Percentiles rank a stretch among this genome's conserved stretches.
Conservation (phyloP, 2,329 filamentous ascomycete genomes). For the Fusarium clavum region DNA sequence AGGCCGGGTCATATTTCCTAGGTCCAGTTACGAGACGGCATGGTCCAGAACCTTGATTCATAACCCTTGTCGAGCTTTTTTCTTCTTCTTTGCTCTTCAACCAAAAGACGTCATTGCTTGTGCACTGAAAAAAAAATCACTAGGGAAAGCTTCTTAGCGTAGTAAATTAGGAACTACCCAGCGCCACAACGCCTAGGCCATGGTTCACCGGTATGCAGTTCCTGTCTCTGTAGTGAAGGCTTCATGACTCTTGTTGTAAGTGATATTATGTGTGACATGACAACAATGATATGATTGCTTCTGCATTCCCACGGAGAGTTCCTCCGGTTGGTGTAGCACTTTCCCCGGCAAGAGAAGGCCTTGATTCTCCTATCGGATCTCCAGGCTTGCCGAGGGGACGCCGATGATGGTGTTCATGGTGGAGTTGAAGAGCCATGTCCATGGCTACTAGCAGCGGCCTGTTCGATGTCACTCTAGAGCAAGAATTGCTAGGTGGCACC, state of each 20-base stretch:
- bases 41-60: conserved; percentile 36
- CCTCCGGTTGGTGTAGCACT: conserved; percentile 4
- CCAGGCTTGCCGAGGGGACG: conserved; percentile 31
- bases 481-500: conserved; percentile 25
- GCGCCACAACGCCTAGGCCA: conserved; percentile 33
- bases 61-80: conserved; percentile 10
- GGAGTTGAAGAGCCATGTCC: conserved; percentile 32
- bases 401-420: conserved; percentile 40
- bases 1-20: conserved; percentile 11
- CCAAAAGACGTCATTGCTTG: conserved; percentile 42
- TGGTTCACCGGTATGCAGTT: conserved; percentile 37
- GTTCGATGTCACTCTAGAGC: conserved; percentile 38
- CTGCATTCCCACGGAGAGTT: conserved; percentile 7
- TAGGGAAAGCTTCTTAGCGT: conserved; percentile 29
- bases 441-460: conserved; percentile 15
- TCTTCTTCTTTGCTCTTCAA: neutral
- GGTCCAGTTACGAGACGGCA: conserved; percentile 10
- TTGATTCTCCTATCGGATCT: conserved; percentile 1
- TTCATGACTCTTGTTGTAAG: conserved; percentile 34
- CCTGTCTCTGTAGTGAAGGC: conserved; percentile 24
- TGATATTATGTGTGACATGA: conserved; percentile 23
- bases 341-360: neutral
- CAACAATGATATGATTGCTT: conserved; percentile 3
- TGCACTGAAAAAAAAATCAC: conserved; percentile 11
- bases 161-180: conserved; percentile 15